Conservation (phyloP, 129 eudicot species). For the Tagetes patula region DNA sequence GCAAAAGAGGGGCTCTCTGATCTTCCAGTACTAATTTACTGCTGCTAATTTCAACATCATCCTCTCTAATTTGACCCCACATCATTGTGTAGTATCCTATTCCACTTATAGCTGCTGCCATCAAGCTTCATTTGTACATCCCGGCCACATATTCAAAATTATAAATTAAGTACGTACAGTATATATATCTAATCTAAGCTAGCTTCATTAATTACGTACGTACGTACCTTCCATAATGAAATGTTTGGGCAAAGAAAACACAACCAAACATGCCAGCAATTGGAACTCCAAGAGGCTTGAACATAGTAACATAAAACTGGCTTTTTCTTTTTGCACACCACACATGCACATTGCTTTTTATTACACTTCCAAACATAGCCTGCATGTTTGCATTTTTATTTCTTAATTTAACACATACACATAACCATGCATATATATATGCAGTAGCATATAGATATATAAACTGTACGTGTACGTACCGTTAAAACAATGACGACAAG, state of each 20-base stretch:
- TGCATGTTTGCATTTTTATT: not conserved
- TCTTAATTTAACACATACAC: too few relatives aligned
- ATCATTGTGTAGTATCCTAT: slow-evolving; percentile 59
- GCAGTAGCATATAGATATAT: not conserved
- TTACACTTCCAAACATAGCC: slow-evolving; percentile 69
- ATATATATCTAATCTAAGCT: not conserved
- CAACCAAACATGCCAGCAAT: slow-evolving; percentile 57
- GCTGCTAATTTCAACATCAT: slow-evolving; percentile 28
- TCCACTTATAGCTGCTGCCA: slow-evolving; percentile 60
- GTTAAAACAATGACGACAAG: slow-evolving; percentile 61
- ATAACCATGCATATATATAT: too few relatives aligned
- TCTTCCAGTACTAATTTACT: slow-evolving; percentile 33
- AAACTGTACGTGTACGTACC: slow-evolving; percentile 35
- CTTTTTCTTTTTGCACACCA: slow-evolving; percentile 73
- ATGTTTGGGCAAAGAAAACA: slow-evolving; percentile 51
- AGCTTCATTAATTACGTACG: too few relatives aligned
- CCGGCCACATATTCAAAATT: not conserved
- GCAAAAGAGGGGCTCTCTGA: slow-evolving; percentile 69
- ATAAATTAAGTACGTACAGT: not conserved
- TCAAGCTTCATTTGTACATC: slow-evolving; percentile 42
- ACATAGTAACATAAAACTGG: slow-evolving; percentile 61
- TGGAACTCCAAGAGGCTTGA: slow-evolving; percentile 77
- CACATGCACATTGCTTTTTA: slow-evolving; percentile 52
- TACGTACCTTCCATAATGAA: slow-evolving; percentile 62
- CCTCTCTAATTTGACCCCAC: slow-evolving; percentile 71